Base-by-base conservation (phyloP, 192 early-diverging fungal species). In the Phycomyces nitens region DNA sequence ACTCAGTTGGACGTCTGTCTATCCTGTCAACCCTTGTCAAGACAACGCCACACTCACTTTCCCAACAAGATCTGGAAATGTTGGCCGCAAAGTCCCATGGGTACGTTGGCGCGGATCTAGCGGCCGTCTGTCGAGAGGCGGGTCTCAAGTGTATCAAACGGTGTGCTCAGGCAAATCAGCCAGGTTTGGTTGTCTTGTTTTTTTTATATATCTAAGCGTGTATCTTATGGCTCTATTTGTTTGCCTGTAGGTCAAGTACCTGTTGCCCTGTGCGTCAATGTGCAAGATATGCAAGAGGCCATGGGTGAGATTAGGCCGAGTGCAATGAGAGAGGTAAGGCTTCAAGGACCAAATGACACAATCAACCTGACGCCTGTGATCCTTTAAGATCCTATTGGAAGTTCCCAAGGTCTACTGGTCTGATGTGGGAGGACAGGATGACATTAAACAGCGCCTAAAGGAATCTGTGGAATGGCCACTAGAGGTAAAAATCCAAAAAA, bases 401-500 rank as follows among this genome's bases (percentile, higher is more conserved):
- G 94, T 99, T 6, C 97, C 97, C 8, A 89, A 91, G 62, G 93
- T 97, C 2, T 77, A 82, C 18, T 99, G 97, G 97, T 69, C 70
- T 1, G 96, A 98, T 67, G 92, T 99, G 68, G 97, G 96, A 21
- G 97, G 97, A 1, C 95, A 98, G 68, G 77, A 81, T 21, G 86
- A 90, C n/a, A 88, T 94, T 18, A 97, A 96, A 71, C 88, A 92
- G 64, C 86, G 88, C 66, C 70, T 99, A 22, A 89, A 89, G 47
- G 97, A 99, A 73, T 92, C 96, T 0, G 89, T 99, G 10, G 97
- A 99, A 73, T 99, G 97, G 97, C 97, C 97, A 5, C 74, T 99
- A 14, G 88, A 92, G 78, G 88, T 89, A 74, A 23, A 18, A 11
- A 18, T n/a, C n/a, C n/a, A 34, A 34, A 34, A 34, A 34, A 34